Conservation (phyloP, 1,284 basidiomycete genomes). For the Tranzscheliella williamsii region DNA sequence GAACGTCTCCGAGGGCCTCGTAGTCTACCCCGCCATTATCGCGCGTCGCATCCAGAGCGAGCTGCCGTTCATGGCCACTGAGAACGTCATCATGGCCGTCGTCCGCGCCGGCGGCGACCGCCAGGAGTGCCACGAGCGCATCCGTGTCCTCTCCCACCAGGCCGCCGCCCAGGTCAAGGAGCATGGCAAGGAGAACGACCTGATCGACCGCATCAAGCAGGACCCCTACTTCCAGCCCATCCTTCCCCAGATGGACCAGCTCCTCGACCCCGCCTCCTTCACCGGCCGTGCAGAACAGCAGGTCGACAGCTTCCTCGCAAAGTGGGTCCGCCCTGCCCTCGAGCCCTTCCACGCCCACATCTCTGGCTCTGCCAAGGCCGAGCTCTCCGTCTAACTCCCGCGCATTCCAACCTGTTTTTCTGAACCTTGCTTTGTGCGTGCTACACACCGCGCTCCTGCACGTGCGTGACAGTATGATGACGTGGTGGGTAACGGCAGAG, state of each 20-base stretch:
- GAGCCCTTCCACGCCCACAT: slow-evolving; percentile 69
- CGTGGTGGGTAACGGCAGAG: too few relatives aligned
- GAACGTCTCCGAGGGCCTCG: slow-evolving; percentile 94
- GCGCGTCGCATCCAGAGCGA: slow-evolving; percentile 87
- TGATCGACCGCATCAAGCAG: slow-evolving; percentile 80
- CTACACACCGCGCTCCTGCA: too few relatives aligned
- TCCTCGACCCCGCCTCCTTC: slow-evolving; percentile 51
- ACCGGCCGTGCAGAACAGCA: slow-evolving; percentile 54
- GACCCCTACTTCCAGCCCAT: slow-evolving; percentile 71
- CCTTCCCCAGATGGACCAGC: slow-evolving; percentile 63
- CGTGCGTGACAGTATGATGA: too few relatives aligned
- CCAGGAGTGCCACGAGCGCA: slow-evolving; percentile 95
- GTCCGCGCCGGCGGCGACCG: slow-evolving; percentile 92
- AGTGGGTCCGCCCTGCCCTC: slow-evolving; percentile 88
- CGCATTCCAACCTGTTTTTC: too few relatives aligned
- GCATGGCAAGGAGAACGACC: slow-evolving; percentile 91
- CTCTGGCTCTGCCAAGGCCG: slow-evolving; percentile 67
- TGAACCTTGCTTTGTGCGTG: too few relatives aligned
- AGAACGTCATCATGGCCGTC: slow-evolving; percentile 99
- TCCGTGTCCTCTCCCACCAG: slow-evolving; percentile 92
- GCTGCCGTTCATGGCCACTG: slow-evolving; percentile 92
- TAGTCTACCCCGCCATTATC: slow-evolving; percentile 97
- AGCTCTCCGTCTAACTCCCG: slow-evolving; percentile 61
- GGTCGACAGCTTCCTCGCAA: slow-evolving; percentile 70
- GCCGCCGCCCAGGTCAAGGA: slow-evolving; percentile 93